Base-by-base conservation (phyloP, 2,329 filamentous ascomycete species). In the Zymoseptoria tritici region DNA sequence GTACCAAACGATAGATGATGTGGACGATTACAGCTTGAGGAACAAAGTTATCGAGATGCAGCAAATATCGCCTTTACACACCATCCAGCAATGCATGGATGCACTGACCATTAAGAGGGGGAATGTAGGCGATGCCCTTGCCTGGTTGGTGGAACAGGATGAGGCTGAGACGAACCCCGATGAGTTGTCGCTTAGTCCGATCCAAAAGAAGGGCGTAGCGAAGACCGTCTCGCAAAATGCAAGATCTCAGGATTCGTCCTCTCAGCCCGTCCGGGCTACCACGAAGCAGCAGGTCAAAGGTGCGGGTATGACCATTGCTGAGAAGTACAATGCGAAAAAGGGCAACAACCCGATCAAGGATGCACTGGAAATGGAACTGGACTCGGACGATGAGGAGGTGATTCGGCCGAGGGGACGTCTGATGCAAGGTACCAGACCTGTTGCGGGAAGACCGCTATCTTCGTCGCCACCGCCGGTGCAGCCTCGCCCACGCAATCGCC, bases 221-320 rank as follows among this genome's bases (percentile, higher is more conserved):
- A 58, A 68, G 58, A 58, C 61, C 13, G 61, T 58, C 7, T 62
- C 62, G 29, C 59, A 62, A 20, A 55, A 54, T 4, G 49, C 61
- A 36, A 46, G 49, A 9, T 63, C 56, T 8, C 54, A 61, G 49
- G 55, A 61, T 9, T 46, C 36, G 4, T 66, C 63, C 16, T 58
- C 51, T 19, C 64, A 67, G 42, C 68, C 68, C 31, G 42, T 61
- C 2, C 64, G 82, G 66, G 74, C 77, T 56, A 75, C 76, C n/a
- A 80, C 80, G 52, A 81, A 81, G 71, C 80, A 83, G 63, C 76
- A 79, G 55, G 76, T 85, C 31, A 82, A 83, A 63, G 77, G 76
- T 9, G 81, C 81, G 5, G 77, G 76, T 13, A 80, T 79, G 60
- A 80, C 76, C 5, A 84, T 89, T 59, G 79, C 82, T 7, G 70